Evolutionary conservation across 2,329 filamentous ascomycete species (phyloP), one percentile per base, ranked within the genome.

Genomic region (Colletotrichum echinochloae): DNA sequence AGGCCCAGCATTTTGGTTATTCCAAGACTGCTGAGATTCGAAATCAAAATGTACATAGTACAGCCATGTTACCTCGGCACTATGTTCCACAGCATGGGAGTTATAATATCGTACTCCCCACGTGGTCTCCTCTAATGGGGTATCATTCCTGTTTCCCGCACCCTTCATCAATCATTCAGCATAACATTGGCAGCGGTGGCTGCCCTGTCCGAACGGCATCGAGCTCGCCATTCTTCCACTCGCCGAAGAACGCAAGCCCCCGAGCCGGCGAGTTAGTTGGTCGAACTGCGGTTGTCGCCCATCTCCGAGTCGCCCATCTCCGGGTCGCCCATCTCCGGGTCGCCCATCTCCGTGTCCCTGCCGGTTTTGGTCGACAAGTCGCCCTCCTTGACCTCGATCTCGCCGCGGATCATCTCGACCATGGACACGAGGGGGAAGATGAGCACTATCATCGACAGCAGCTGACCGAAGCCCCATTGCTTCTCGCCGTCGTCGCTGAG

Each of bases 401-500:
- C 83, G 72, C 87, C 87, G 72, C 87, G 78, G 56, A 86, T 79
- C 62, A 91, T 89, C 77, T 91, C 90, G 35, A 91, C 77, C 2
- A 85, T 84, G 2, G 86, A 88, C 3, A 92, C 83, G 20, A 91
- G 74, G 1, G 89, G 89, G 74, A 91, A 78, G n/a, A 87, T 77
- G 33, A 91, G 80, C 75, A 91, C 80, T 73, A 91, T 78, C 73
- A 91, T 78, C 1, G 88, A 87, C 35, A 92, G 79, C 66, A 91
- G 78, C 78, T 90, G 88, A 0, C 89, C 90, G 74, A 91, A 92
- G 73, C 85, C 88, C 89, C 89, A 91, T 14, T 81, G 79, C 70
- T 81, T 86, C 79, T 91, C 89, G 28, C 83, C 85, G 0, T 79
- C 67, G 66, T 90, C 89, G 7, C 77, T 76, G 2, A 91, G 80